Base-by-base conservation (phyloP, 2,329 filamentous ascomycete species). In the Madurella mycetomatis region DNA sequence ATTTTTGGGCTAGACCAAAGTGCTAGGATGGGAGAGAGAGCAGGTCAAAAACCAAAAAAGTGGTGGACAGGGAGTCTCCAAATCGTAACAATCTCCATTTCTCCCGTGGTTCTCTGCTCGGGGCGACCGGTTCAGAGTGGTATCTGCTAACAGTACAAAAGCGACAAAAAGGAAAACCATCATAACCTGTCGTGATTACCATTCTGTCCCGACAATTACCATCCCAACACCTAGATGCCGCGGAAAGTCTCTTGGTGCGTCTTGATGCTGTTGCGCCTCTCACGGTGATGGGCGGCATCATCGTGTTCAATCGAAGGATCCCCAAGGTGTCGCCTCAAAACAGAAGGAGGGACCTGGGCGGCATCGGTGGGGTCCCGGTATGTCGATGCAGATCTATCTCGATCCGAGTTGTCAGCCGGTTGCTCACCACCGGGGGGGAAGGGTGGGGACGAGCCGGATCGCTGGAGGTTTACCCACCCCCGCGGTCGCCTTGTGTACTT, bases 311-410 rank as follows among this genome's bases (percentile, higher is more conserved):
- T 64, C 1, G 63, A 50, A 0, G 79, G 76, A 1, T 68, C 70
- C 2, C 78, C 79, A 39, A 81, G 57, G 44, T 76, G 72, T 61
- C 75, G 68, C 47, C 70, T 69, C 55, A 84, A 44, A 0, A 78
- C 74, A 1, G 80, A 83, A 5, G 81, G 80, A 1, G 80, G 79
- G 0, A 82, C 80, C 63, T 83, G 79, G 0, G 80, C 70, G 1
- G 81, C 80, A 57, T 83, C 80, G 16, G 73, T 77, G 4, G 79
- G 79, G 45, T 83, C 79, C 57, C 69, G 49, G 40, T 47, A 7
- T 11, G 45, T 40, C 9, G 55, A 25, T 19, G 32, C 54, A 57
- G 51, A 57, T 60, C 57, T 61, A 49, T 8, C 45, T 9, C 13
- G 18, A 47, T 13, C 41, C 32, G 32, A n/a, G n/a, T n/a, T 32